phyloP scores from a whole-genome alignment of 1,139 yeast species.

The Kodamaea sp. region DNA sequence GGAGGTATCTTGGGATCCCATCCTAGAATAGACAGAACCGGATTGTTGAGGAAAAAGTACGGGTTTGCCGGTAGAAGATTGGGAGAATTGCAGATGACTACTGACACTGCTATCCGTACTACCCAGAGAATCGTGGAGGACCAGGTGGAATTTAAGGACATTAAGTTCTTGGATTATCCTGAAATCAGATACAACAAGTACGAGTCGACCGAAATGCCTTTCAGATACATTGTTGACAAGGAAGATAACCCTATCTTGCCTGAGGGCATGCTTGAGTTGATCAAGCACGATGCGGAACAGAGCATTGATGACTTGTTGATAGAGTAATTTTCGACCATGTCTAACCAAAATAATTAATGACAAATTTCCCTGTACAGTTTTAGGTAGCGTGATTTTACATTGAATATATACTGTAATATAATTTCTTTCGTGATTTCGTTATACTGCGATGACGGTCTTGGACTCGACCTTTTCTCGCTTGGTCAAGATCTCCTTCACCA shows the following conservation, averaged over 20 bases:
- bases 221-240: constrained; percentile 74
- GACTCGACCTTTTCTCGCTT: constrained; percentile 19
- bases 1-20: constrained; percentile 97
- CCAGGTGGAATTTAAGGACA: constrained; percentile 60
- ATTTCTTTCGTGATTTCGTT: too few relatives aligned
- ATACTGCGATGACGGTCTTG: constrained; percentile 23
- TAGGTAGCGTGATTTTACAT: too few relatives aligned
- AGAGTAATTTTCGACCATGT: constrained; percentile 8
- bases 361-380: too few relatives aligned
- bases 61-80: constrained; percentile 84
- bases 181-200: constrained; percentile 84
- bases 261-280: constrained; percentile 84
- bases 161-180: constrained; percentile 87
- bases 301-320: constrained; percentile 62
- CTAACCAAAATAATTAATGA: background rate
- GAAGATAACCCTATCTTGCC: constrained; percentile 80
- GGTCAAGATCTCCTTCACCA: constrained; percentile 55
- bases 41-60: constrained; percentile 74
- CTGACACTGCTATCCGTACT: constrained; percentile 94
- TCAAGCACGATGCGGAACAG: constrained; percentile 81
- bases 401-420: too few relatives aligned
- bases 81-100: constrained; percentile 91
- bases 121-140: constrained; percentile 74
- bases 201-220: constrained; percentile 98
- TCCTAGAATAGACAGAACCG: constrained; percentile 95